Conservation (phyloP, 129 eudicot genomes). For the Logfia minima region DNA sequence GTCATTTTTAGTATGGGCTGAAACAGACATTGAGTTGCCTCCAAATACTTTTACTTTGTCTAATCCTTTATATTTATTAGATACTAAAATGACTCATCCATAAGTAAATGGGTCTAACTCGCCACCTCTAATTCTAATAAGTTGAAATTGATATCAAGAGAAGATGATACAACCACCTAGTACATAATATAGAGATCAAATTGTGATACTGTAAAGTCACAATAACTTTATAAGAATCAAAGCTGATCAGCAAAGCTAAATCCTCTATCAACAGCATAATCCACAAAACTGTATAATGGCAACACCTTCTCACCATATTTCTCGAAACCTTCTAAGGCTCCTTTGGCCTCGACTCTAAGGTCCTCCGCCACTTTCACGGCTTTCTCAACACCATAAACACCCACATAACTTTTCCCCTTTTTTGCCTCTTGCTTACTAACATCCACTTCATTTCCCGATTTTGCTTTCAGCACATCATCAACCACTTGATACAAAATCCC, state of each 20-base stretch:
- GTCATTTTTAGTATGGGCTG: too few relatives aligned
- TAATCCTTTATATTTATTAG: too few relatives aligned
- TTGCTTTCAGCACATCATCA: slow-evolving; percentile 63
- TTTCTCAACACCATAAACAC: slow-evolving; percentile 80
- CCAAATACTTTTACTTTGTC: too few relatives aligned
- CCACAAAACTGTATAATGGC: slow-evolving; percentile 85
- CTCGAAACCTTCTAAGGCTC: slow-evolving; percentile 67
- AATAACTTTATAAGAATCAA: slow-evolving; percentile 22
- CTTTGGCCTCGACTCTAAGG: slow-evolving; percentile 68
- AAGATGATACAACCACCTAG: background rate
- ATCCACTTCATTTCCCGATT: slow-evolving; percentile 20
- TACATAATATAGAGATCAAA: background rate
- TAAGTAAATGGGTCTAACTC: too few relatives aligned
- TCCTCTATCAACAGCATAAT: slow-evolving; percentile 87
- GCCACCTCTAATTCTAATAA: too few relatives aligned
- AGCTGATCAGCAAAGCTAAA: slow-evolving; percentile 58
- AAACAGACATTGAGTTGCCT: background rate
- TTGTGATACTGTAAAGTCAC: background rate
- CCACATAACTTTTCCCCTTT: slow-evolving; percentile 74
- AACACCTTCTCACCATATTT: slow-evolving; percentile 81
- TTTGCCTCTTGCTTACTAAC: slow-evolving; percentile 26
- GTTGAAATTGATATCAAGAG: background rate
- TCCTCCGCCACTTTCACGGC: slow-evolving; percentile 88
- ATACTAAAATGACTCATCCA: too few relatives aligned
- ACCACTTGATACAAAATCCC: slow-evolving; percentile 89